Evolutionary conservation across 257 asterid species (phyloP).

Genomic region (Schizonepeta tenuifolia): DNA sequence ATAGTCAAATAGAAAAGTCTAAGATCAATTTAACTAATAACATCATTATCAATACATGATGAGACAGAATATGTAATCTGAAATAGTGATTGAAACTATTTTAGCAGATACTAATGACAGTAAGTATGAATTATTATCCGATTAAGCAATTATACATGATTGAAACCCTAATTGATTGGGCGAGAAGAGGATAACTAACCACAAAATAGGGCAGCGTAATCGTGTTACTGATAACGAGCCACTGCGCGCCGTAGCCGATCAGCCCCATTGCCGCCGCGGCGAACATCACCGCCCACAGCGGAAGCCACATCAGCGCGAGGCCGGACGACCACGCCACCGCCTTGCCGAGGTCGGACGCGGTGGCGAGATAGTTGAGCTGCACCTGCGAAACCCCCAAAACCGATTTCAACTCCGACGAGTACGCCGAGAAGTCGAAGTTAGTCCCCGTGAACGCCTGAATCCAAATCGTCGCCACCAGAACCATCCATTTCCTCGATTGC

Average conservation of each 20-base stretch:
- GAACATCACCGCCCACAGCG: constrained; percentile 76
- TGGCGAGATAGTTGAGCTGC: constrained; percentile 82
- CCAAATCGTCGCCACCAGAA: constrained; percentile 77
- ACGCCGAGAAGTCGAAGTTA: constrained; percentile 77
- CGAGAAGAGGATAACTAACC: constrained; percentile 53
- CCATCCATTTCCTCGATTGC: constrained; percentile 75
- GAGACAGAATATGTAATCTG: no score
- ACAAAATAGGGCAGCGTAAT: constrained; percentile 71
- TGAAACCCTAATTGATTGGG: neutral
- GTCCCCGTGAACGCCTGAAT: constrained; percentile 77
- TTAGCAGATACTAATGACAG: no score
- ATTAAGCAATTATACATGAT: no score
- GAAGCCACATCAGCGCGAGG: constrained; percentile 64
- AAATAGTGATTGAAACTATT: no score
- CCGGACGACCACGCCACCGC: constrained; percentile 92
- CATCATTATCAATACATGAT: no score
- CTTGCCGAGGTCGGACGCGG: constrained; percentile 93
- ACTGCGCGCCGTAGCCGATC: constrained; percentile 79
- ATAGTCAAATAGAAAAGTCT: no score
- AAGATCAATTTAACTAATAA: no score
- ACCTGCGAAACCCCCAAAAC: constrained; percentile 77
- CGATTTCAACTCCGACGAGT: constrained; percentile 77
- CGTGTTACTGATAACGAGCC: constrained; percentile 62
- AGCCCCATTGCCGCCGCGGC: constrained; percentile 80
- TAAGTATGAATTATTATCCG: no score